Evolutionary conservation across 108 stramenopile species (phyloP), one percentile per base, ranked within the genome.

Genomic region (Aurantiochytrium sp.): DNA sequence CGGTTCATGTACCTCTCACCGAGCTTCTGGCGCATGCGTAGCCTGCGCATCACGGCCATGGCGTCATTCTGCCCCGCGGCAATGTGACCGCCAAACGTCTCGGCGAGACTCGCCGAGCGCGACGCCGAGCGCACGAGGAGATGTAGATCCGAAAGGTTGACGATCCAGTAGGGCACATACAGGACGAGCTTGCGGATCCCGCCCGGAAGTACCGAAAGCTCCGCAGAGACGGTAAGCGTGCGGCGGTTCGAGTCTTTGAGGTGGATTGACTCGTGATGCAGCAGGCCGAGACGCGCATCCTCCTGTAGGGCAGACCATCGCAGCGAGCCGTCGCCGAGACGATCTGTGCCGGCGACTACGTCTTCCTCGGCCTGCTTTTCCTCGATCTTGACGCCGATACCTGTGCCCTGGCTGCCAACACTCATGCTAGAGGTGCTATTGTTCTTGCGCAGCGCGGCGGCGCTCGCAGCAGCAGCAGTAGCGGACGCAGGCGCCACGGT

Each of bases 61-160:
- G 73, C 73, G 2, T 81, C 73, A 2, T 81, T 81, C 73, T 81
- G 73, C 73, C 73, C 73, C 6, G 73, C 73, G 12, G 73, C 73
- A 48, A 81, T 81, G 73, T 81, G 73, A n/a, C 73, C 73, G 4
- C 73, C 73, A 30, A 81, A 81, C 6, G 42, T 81, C 30, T 81
- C 73, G 50, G 73, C 73, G 12, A 41, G 45, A 48, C 42, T 48
- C 19, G 73, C 73, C 6, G 73, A 48, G 10, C 73, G 39, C 2
- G 73, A 81, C 8, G 73, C 73, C 45, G 73, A 81, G 27, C 73
- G 73, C n/a, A 81, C 73, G 27, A 81, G 45, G 10, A 81, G 45
- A n/a, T 81, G 73, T 10, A 81, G 30, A 48, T 81, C 73, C 6
- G 73, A 81, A 17, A 48, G 30, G 2, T 81, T 81, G 6, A 81